Evolutionary conservation across 192 early-diverging fungal genomes (phyloP).

Genomic region (Coemansia sp.): DNA sequence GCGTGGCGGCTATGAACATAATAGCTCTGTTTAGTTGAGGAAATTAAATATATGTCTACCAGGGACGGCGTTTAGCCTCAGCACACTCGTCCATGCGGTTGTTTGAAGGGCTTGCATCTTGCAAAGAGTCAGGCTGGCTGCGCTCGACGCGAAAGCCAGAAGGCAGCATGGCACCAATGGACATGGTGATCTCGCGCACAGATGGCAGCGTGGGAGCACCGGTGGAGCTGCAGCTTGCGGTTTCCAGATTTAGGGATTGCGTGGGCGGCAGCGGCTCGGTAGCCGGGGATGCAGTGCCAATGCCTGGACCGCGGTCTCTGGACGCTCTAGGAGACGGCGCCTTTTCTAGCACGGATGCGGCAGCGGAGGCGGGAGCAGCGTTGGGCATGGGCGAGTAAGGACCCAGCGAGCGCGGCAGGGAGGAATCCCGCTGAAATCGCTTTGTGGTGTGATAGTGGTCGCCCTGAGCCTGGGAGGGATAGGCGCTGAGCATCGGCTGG

Average conservation of each 20-base stretch:
- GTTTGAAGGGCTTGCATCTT: neutral
- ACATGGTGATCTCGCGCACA: slow-evolving; percentile 45
- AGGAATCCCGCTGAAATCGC: slow-evolving; percentile 21
- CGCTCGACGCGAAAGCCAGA: slow-evolving; percentile 18
- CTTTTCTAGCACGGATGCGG: no score
- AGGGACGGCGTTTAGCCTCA: slow-evolving; percentile 23
- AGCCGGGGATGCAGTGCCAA: slow-evolving; percentile 8
- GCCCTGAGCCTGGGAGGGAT: slow-evolving; percentile 8
- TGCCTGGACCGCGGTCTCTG: slow-evolving; percentile 15
- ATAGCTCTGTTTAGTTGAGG: no score
- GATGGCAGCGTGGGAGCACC: slow-evolving; percentile 35
- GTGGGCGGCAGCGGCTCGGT: slow-evolving; percentile 1
- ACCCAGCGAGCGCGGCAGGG: slow-evolving; percentile 8
- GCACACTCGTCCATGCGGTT: slow-evolving; percentile 1
- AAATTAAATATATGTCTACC: slow-evolving; percentile 9
- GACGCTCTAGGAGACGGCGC: neutral
- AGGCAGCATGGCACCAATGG: slow-evolving; percentile 33
- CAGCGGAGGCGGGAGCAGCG: neutral
- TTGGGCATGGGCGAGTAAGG: slow-evolving; percentile 9
- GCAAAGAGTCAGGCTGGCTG: slow-evolving; percentile 1
- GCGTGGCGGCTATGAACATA: neutral
- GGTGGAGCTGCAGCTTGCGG: slow-evolving; percentile 12
- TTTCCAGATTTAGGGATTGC: slow-evolving; percentile 9
- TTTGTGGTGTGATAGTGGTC: slow-evolving; percentile 1
- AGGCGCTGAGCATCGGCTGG: neutral